phyloP scores from a whole-genome alignment of 331 rosid genomes.

The Pyracantha coccinea region DNA sequence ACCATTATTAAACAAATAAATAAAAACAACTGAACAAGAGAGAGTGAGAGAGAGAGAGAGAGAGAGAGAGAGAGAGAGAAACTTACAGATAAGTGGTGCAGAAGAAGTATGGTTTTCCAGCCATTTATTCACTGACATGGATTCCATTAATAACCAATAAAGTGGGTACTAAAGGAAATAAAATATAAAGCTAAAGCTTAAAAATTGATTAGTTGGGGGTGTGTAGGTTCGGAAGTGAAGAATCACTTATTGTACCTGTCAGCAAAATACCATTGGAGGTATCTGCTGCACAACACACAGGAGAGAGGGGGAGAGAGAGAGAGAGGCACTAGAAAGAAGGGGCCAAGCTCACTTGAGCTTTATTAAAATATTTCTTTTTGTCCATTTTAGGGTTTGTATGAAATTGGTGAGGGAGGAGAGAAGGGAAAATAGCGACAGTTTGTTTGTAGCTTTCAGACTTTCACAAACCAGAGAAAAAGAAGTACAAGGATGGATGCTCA shows the following conservation, averaged over 20 bases:
- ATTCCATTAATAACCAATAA: conserved; percentile 41
- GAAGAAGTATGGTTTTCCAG: conserved; percentile 34
- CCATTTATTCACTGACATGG: conserved; percentile 50
- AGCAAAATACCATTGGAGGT: conserved; percentile 31
- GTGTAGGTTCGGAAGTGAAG: conserved; percentile 22
- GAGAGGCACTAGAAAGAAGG: background rate
- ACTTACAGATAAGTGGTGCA: conserved; percentile 22
- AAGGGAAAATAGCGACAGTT: conserved; percentile 42
- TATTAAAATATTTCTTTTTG: background rate
- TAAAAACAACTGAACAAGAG: conserved; percentile 9
- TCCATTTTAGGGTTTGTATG: conserved; percentile 6
- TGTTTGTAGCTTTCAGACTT: conserved; percentile 70
- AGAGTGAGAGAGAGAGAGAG: conserved; percentile 4
- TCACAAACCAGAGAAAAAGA: conserved; percentile 35
- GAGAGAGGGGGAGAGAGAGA: conserved; percentile 4
- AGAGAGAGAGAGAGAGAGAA: conserved; percentile 2
- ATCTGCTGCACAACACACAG: conserved; percentile 13
- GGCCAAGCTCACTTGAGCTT: background rate
- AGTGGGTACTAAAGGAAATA: conserved; percentile 21
- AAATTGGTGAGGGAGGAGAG: conserved; percentile 1
- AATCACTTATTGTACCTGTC: conserved; percentile 37
- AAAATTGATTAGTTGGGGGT: background rate
- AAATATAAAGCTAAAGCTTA: background rate
- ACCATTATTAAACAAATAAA: conserved; percentile 18
- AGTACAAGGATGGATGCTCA: conserved; percentile 64